Evolutionary conservation across 202 grass and related monocot genomes (phyloP).

Genomic region (Brachypodium distachyon): DNA sequence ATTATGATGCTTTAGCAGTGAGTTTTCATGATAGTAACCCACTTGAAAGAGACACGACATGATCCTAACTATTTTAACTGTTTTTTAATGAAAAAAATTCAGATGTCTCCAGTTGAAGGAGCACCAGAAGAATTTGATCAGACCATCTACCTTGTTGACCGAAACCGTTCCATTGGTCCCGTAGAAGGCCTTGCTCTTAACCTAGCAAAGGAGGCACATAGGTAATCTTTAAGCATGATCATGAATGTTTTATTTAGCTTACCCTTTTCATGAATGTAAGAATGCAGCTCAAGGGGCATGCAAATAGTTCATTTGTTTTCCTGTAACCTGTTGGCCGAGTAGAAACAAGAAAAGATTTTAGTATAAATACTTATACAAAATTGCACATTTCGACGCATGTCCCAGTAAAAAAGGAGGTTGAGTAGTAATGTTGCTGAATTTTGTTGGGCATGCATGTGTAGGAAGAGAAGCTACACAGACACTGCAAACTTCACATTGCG

Average conservation of each 20-base stretch:
- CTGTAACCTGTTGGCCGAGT: not conserved
- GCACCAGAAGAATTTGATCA: constrained; percentile 96
- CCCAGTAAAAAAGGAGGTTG: too few relatives aligned
- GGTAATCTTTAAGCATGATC: constrained; percentile 23
- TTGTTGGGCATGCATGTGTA: constrained; percentile 23
- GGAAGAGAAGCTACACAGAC: constrained; percentile 91
- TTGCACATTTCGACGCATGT: too few relatives aligned
- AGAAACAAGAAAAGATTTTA: not conserved
- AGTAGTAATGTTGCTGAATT: not conserved
- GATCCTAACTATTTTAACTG: constrained; percentile 7
- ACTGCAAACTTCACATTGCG: constrained; percentile 82
- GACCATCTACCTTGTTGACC: constrained; percentile 68
- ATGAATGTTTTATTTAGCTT: not conserved
- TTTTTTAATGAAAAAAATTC: constrained; percentile 6
- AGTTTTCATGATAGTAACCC: constrained; percentile 22
- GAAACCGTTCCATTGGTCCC: constrained; percentile 56
- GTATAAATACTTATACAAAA: too few relatives aligned
- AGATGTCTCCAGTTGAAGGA: constrained; percentile 84
- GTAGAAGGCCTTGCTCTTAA: constrained; percentile 73
- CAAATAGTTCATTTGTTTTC: not conserved
- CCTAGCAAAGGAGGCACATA: constrained; percentile 76
- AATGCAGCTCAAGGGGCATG: not conserved
- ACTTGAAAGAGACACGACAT: not conserved
- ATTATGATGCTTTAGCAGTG: constrained; percentile 96
- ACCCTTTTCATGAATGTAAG: not conserved